These are phyloP conservation scores for Primulina huaijiensis DNA, from an alignment of 257 asterid species.

Conservation along the genomic window DNA sequence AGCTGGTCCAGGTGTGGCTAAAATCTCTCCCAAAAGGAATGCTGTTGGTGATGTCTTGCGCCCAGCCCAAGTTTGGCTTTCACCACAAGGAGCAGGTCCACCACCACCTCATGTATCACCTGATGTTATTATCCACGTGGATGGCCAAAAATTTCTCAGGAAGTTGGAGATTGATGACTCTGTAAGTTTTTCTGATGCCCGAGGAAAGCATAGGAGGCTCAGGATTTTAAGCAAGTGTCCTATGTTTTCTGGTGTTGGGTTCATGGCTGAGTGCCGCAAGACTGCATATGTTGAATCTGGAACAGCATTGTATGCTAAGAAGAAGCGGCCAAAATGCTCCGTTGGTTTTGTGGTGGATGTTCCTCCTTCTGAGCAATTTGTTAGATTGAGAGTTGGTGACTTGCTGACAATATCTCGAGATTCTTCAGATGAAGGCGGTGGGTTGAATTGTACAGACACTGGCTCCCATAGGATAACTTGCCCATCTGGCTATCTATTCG, in stretches of 20 bases:
- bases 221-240: slow-evolving; percentile 50
- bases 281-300: slow-evolving; percentile 64
- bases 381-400: slow-evolving; percentile 61
- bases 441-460: slow-evolving; percentile 32
- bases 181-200: slow-evolving; percentile 55
- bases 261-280: slow-evolving; percentile 55
- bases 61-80: slow-evolving; percentile 61
- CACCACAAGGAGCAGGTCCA: slow-evolving; percentile 48
- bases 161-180: slow-evolving; percentile 42
- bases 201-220: slow-evolving; percentile 48
- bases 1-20: slow-evolving; percentile 59
- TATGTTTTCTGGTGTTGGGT: slow-evolving; percentile 59
- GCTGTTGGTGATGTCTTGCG: slow-evolving; percentile 42
- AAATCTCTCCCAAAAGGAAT: slow-evolving; percentile 59
- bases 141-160: slow-evolving; percentile 48
- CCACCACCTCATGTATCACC: slow-evolving; percentile 65
- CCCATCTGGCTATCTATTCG: slow-evolving; percentile 66
- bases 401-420: slow-evolving; percentile 57
- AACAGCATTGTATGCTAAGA: slow-evolving; percentile 41
- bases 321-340: slow-evolving; percentile 37
- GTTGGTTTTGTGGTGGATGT: slow-evolving; percentile 53
- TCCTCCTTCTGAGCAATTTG: slow-evolving; percentile 56
- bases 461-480: slow-evolving; percentile 54
- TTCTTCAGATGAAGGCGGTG: slow-evolving; percentile 38
- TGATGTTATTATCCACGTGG: slow-evolving; percentile 50